A percentile compares a stretch with the other conserved stretches of the same genome.
These are phyloP conservation scores for Dictyostelium capitatum DNA, from an alignment of 78 protist genomes.

Conservation along the genomic window DNA sequence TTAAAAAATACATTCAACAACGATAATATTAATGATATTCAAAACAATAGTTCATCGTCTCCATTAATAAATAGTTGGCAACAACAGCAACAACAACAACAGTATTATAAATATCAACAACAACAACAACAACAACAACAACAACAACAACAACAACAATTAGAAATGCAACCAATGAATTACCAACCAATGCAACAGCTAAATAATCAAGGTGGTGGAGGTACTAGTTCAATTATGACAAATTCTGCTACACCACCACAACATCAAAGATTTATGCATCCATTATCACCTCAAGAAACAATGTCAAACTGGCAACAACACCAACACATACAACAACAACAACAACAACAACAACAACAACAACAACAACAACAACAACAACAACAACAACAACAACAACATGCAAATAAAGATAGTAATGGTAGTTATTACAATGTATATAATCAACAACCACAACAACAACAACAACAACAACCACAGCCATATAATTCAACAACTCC, in stretches of 20 bases:
- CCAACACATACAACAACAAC: neutral
- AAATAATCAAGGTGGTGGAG: neutral
- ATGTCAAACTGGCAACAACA: neutral
- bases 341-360: neutral
- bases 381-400: neutral
- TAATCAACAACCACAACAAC: neutral
- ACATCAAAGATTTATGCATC: neutral
- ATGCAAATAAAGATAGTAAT: neutral
- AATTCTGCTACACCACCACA: neutral
- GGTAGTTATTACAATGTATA: slow-evolving; percentile 3
- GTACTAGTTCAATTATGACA: neutral
- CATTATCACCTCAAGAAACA: neutral
- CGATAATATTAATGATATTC: slow-evolving; percentile 14
- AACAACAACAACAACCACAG: neutral
- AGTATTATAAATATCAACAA: neutral
- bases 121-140: neutral
- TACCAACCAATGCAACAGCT: neutral
- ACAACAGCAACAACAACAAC: neutral
- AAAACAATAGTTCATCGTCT: neutral
- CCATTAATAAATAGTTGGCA: slow-evolving; percentile 9
- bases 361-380: neutral
- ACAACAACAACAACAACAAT: neutral
- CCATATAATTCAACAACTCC: slow-evolving; percentile 5
- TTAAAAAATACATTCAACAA: neutral
- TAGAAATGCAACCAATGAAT: neutral